Evolutionary conservation across 2,329 filamentous ascomycete species (phyloP).

Genomic region (Microascus cirrosus): DNA sequence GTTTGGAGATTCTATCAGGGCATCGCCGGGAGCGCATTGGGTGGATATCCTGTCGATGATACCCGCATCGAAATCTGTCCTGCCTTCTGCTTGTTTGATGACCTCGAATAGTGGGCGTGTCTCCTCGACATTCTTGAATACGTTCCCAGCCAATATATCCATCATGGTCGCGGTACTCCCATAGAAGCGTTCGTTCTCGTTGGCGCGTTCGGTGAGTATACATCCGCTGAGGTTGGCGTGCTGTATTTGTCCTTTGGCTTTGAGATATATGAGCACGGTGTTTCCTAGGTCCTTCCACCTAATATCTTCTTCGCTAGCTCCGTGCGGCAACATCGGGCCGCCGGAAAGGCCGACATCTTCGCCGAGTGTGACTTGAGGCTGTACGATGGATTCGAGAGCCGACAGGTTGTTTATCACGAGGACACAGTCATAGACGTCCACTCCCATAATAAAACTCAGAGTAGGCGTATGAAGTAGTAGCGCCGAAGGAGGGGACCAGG

Average conservation of each 20-base stretch:
- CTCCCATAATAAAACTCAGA: slow-evolving; percentile 79
- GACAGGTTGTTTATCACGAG: slow-evolving; percentile 82
- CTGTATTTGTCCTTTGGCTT: slow-evolving; percentile 44
- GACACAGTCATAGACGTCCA: slow-evolving; percentile 94
- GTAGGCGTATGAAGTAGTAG: slow-evolving; percentile 85
- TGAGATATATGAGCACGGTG: slow-evolving; percentile 47
- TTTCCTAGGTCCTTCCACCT: slow-evolving; percentile 41
- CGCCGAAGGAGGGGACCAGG: slow-evolving; percentile 84
- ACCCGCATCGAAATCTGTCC: slow-evolving; percentile 59
- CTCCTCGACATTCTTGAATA: slow-evolving; percentile 42
- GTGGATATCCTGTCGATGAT: slow-evolving; percentile 53
- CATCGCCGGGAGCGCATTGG: slow-evolving; percentile 68
- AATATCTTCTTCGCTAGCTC: slow-evolving; percentile 37
- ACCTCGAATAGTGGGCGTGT: slow-evolving; percentile 61
- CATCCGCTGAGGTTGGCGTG: slow-evolving; percentile 44
- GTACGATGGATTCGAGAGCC: slow-evolving; percentile 75
- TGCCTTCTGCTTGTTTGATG: slow-evolving; percentile 78
- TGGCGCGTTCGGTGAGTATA: slow-evolving; percentile 42
- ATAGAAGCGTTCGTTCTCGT: slow-evolving; percentile 52
- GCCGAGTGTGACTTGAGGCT: slow-evolving; percentile 67
- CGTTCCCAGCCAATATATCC: slow-evolving; percentile 46
- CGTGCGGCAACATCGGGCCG: slow-evolving; percentile 57
- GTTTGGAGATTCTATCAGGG: slow-evolving; percentile 37
- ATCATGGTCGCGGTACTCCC: slow-evolving; percentile 35
- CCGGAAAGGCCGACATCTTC: slow-evolving; percentile 67